Evolutionary conservation across 139 green algal species (phyloP).

Genomic region (Monoraphidium neglectum): DNA sequence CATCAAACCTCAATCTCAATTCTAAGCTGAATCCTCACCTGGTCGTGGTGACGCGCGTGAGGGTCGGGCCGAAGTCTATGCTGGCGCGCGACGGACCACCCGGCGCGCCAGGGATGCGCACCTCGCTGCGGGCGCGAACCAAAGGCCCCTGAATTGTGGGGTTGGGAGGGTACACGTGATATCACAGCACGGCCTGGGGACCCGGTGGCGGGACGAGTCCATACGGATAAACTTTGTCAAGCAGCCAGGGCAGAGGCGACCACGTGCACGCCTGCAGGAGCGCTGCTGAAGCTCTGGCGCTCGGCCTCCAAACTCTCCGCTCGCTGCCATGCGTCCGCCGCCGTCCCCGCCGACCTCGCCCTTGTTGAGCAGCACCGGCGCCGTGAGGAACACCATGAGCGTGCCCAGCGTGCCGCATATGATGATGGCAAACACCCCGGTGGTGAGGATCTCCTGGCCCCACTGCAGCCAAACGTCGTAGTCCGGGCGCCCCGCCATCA

Average conservation of each 20-base stretch:
- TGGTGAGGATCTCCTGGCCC: conserved; percentile 63
- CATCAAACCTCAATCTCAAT: no score
- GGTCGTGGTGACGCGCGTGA: no score
- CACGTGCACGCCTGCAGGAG: conserved; percentile 2
- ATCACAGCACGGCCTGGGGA: no score
- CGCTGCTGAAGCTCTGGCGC: background rate
- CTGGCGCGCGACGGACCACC: no score
- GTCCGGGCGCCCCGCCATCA: conserved; percentile 8
- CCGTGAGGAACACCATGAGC: conserved; percentile 47
- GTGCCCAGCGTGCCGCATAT: conserved; percentile 67
- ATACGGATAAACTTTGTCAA: no score
- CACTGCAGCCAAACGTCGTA: conserved; percentile 36
- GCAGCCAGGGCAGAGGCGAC: background rate
- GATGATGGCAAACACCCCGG: conserved; percentile 75
- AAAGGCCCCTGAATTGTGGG: no score
- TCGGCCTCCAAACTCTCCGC: background rate
- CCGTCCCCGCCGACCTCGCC: background rate
- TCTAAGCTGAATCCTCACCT: no score
- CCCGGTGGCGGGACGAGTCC: no score
- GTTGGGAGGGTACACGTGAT: no score
- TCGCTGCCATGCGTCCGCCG: background rate
- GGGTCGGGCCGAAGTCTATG: no score
- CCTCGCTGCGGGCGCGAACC: no score
- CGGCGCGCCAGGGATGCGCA: no score
- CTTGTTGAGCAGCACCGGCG: conserved; percentile 42